Conservation (phyloP, 2,329 filamentous ascomycete species). For the Calonectria pauciramosa region DNA sequence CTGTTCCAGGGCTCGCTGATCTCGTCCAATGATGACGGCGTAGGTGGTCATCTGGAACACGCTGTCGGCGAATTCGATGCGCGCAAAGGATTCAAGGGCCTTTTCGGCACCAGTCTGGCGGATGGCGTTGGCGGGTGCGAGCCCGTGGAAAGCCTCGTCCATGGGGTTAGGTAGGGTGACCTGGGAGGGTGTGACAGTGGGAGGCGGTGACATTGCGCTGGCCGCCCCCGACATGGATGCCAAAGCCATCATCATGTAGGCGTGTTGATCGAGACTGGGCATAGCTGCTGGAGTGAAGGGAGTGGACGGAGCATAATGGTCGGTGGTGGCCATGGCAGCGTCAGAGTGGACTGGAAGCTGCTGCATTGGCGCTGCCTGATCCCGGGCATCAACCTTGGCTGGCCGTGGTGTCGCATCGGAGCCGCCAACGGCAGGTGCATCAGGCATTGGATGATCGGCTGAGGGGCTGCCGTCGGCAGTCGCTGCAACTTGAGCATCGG, state of each 20-base stretch:
- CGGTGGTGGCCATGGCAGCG: slow-evolving; percentile 34
- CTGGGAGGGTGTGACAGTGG: slow-evolving; percentile 61
- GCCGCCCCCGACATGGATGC: slow-evolving; percentile 55
- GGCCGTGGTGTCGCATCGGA: slow-evolving; percentile 23
- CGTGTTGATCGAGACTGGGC: slow-evolving; percentile 52
- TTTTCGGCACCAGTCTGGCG: slow-evolving; percentile 54
- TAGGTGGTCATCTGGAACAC: slow-evolving; percentile 85
- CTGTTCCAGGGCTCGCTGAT: slow-evolving; percentile 71
- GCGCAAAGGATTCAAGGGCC: slow-evolving; percentile 69
- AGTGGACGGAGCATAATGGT: slow-evolving; percentile 49
- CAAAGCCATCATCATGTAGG: slow-evolving; percentile 62
- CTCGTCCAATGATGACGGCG: slow-evolving; percentile 79
- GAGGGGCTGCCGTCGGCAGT: slow-evolving; percentile 27
- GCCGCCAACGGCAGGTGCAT: slow-evolving; percentile 33
- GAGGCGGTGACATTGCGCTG: slow-evolving; percentile 56
- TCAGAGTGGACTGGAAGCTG: slow-evolving; percentile 34
- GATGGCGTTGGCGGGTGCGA: slow-evolving; percentile 49
- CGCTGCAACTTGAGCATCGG: slow-evolving; percentile 26
- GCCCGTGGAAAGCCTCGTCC: slow-evolving; percentile 47
- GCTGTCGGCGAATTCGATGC: slow-evolving; percentile 80
- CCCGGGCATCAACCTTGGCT: slow-evolving; percentile 26
- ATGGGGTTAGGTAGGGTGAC: slow-evolving; percentile 58
- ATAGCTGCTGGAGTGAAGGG: slow-evolving; percentile 52
- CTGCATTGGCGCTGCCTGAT: slow-evolving; percentile 39
- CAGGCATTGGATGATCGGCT: slow-evolving; percentile 39